Evolutionary conservation across 2,329 filamentous ascomycete species (phyloP), one percentile per base, ranked within the genome.

Genomic region (Diaporthe eres): DNA sequence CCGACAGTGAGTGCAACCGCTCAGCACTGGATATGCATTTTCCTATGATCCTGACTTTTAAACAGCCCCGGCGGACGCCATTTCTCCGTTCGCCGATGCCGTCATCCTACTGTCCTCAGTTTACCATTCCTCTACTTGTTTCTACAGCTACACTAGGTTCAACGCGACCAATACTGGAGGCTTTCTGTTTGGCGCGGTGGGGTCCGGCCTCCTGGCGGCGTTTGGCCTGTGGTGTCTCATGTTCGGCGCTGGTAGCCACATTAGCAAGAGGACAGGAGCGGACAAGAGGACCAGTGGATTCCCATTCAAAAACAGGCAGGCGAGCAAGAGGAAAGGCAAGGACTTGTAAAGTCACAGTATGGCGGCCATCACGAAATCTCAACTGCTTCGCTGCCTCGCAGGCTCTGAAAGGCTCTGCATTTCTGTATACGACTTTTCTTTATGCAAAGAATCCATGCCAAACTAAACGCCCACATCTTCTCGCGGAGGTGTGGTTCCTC

Each of bases 131-230:
- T 80, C 87, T 0, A 87, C 87, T 6, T 92, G 92, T 25, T 91
- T 92, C 78, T 93, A 94, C 82, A 88, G 90, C 80, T 97, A 96
- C 84, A 88, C 88, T 67, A 89, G 92, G 82, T 94, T 92, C 84
- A 87, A 88, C n/a, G 84, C 86, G 72, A 86, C 85, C 82, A 86
- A 87, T 8, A 88, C 91, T 80, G 86, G 89, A 15, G 90, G 88
- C 0, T 94, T 92, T 81, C 84, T 89, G 1, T 82, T 94, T 7
- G 93, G 91, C 0, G 88, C 91, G 78, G 79, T 89, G 2, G 91
- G 88, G 28, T 92, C 88, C 78, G 86, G 87, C 10, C 79, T 85
- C 49, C 84, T 96, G 76, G 91, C 90, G 2, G 86, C 87, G 2
- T 85, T 94, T 60, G 94, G 92, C 0, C 80, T 92, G 31, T 95